Conservation (phyloP, 2,329 filamentous ascomycete genomes). For the Kalaharituber pfeilii region DNA sequence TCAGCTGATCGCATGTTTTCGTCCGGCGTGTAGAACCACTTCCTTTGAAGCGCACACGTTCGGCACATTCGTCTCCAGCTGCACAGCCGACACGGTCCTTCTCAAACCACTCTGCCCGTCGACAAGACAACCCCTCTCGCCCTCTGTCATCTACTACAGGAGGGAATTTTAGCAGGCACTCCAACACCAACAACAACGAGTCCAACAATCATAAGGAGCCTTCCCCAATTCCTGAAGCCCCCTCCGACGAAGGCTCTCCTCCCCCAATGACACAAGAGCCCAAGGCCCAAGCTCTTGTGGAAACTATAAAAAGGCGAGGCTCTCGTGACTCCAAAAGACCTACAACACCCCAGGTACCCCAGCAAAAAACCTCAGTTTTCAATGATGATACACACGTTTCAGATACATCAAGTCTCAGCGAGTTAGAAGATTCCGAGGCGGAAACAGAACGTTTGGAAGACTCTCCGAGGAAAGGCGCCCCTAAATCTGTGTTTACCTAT, state of each 20-base stretch:
- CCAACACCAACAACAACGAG: background rate
- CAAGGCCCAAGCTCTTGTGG: background rate
- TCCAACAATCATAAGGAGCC: background rate
- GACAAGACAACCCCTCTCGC: background rate
- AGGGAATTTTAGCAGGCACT: background rate
- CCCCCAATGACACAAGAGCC: background rate
- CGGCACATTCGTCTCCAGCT: background rate
- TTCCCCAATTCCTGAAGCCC: background rate
- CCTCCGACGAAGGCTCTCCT: background rate
- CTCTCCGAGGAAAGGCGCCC: constrained; percentile 54
- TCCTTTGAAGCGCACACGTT: constrained; percentile 1
- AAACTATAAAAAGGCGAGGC: background rate
- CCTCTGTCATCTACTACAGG: background rate
- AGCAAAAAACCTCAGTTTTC: background rate
- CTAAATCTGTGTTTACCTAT: constrained; percentile 43
- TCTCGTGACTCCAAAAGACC: background rate
- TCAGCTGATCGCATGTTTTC: background rate
- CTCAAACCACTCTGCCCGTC: background rate
- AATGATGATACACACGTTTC: constrained; percentile 17
- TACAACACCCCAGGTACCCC: background rate
- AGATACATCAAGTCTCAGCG: constrained; percentile 24
- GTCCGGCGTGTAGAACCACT: background rate
- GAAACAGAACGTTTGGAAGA: constrained; percentile 62
- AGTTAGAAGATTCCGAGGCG: constrained; percentile 42
- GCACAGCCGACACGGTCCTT: background rate